Conservation (phyloP, 805 yeast species). For the Wickerhamomyces subpelliculosus region DNA sequence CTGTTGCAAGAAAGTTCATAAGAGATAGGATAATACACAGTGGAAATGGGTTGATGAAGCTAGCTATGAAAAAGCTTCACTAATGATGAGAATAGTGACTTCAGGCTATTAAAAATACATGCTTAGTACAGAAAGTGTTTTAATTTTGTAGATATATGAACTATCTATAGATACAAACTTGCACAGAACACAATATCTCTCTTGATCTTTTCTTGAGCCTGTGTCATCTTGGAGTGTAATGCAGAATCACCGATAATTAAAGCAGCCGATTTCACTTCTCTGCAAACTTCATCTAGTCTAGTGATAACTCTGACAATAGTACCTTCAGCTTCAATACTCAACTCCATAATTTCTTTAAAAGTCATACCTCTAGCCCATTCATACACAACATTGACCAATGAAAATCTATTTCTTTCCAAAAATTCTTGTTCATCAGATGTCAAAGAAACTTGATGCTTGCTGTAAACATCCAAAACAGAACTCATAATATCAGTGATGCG, state of each 20-base stretch:
- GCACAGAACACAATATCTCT: constrained; percentile 98
- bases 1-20: too few species aligned
- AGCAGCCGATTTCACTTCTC: constrained; percentile 92
- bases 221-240: constrained; percentile 83
- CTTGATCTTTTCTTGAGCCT: constrained; percentile 90
- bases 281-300: constrained; percentile 87
- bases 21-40: too few species aligned
- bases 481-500: constrained; percentile 68
- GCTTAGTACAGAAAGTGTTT: too few species aligned
- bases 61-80: too few species aligned
- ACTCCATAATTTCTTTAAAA: constrained; percentile 83
- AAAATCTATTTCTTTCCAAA: constrained; percentile 77
- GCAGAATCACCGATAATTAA: constrained; percentile 89
- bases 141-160: not conserved
- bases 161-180: constrained; percentile 62
- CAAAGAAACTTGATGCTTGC: constrained; percentile 61
- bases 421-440: constrained; percentile 85
- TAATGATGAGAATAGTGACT: too few species aligned
- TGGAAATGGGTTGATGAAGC: too few species aligned
- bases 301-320: constrained; percentile 95
- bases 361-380: constrained; percentile 97
- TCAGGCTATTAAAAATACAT: too few species aligned
- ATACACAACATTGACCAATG: constrained; percentile 86
- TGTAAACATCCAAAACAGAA: constrained; percentile 53
- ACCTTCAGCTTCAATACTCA: constrained; percentile 91